Evolutionary conservation across 768 basidiomycete genomes (phyloP).

Genomic region (Lepiota venenata): DNA sequence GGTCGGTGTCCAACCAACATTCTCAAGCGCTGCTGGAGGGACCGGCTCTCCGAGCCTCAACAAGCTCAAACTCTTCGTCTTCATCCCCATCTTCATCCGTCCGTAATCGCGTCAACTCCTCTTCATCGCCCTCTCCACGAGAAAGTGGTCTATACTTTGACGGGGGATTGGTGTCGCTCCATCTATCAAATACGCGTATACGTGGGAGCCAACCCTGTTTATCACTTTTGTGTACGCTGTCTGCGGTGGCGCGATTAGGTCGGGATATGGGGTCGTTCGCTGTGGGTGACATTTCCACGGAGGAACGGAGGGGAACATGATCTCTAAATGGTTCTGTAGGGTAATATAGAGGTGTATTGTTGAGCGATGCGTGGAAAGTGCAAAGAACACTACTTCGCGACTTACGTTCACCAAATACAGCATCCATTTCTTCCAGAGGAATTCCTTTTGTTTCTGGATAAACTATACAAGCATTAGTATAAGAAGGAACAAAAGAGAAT

Average conservation of each 20-base stretch:
- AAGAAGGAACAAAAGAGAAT: neutral
- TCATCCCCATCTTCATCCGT: neutral
- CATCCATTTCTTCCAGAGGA: slow-evolving; percentile 83
- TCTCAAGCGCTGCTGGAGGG: neutral
- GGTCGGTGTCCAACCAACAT: neutral
- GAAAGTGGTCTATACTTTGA: slow-evolving; percentile 2
- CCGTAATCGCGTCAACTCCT: slow-evolving; percentile 1
- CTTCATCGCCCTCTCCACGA: neutral
- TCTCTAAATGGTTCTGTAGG: slow-evolving; percentile 10
- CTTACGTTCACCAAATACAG: slow-evolving; percentile 76
- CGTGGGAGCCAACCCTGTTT: neutral
- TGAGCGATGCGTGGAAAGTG: neutral
- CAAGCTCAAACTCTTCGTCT: neutral
- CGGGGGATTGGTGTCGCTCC: neutral
- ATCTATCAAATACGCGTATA: neutral
- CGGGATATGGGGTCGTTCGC: neutral
- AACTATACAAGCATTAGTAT: slow-evolving; percentile 35
- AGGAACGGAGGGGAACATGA: slow-evolving; percentile 10
- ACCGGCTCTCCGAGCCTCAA: neutral
- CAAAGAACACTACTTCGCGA: slow-evolving; percentile 2
- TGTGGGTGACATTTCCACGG: slow-evolving; percentile 5
- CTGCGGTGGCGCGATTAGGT: neutral
- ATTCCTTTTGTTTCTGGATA: slow-evolving; percentile 83
- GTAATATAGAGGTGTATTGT: too few relatives aligned
- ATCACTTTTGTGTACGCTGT: neutral